Percentiles rank a stretch among this genome's conserved stretches.
phyloP scores from a whole-genome alignment of 2,329 filamentous ascomycete species.

The Aureobasidium sp. region DNA sequence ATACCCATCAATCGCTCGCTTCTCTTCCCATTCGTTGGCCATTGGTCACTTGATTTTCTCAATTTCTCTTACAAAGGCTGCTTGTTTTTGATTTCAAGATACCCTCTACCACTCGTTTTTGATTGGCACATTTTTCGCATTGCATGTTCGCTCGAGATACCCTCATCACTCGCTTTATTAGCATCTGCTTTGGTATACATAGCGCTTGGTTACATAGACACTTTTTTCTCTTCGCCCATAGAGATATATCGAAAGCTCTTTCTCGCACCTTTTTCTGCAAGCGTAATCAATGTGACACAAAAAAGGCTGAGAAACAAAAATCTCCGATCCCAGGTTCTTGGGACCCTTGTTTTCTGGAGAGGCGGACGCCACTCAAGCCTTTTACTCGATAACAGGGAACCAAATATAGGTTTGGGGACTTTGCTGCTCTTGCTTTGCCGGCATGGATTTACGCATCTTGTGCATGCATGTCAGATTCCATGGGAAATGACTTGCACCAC shows the following conservation, averaged over 20 bases:
- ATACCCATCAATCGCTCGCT: slow-evolving; percentile 5
- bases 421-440: background rate
- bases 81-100: background rate
- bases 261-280: background rate
- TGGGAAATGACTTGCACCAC: background rate
- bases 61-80: background rate
- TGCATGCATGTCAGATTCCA: background rate
- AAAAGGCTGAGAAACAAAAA: background rate
- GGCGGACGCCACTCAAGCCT: background rate
- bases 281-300: background rate
- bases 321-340: background rate
- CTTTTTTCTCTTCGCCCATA: background rate
- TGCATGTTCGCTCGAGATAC: background rate
- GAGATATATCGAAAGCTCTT: background rate
- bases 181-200: background rate
- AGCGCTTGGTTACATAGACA: background rate
- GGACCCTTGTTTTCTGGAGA: background rate
- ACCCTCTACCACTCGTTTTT: background rate
- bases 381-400: background rate
- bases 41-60: background rate
- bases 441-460: background rate
- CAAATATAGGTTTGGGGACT: background rate
- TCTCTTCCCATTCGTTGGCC: background rate
- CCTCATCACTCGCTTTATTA: background rate
- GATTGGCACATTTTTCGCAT: background rate